phyloP scores from a whole-genome alignment of 495 filamentous ascomycete genomes.

The Umbilicaria muhlenbergii region DNA sequence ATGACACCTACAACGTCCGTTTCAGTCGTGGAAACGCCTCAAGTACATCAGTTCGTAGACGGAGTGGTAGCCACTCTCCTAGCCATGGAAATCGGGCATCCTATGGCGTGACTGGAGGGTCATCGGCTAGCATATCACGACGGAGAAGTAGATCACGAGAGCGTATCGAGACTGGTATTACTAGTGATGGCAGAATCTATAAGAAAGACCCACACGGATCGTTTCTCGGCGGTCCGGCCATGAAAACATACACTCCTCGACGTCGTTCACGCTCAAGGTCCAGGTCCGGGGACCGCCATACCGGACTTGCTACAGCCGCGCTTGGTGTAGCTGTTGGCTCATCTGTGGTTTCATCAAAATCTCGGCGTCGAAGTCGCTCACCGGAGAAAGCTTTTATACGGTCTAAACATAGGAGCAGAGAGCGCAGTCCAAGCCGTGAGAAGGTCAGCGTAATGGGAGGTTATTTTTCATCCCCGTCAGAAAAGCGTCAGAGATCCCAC shows the following conservation, averaged over 20 bases:
- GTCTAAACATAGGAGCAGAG: slow-evolving; percentile 9
- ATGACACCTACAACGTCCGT: slow-evolving; percentile 42
- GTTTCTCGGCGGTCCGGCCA: slow-evolving; percentile 1
- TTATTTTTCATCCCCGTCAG: slow-evolving; percentile 35
- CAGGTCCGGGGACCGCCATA: slow-evolving; percentile 23
- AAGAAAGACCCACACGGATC: slow-evolving; percentile 4
- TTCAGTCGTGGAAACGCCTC: slow-evolving; percentile 26
- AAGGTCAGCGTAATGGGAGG: slow-evolving; percentile 6
- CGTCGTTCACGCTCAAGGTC: slow-evolving; percentile 27
- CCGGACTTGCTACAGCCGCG: slow-evolving; percentile 24
- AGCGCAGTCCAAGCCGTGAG: neutral
- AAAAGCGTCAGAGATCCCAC: slow-evolving; percentile 27
- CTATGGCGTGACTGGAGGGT: slow-evolving; percentile 23
- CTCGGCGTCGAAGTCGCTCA: slow-evolving; percentile 17
- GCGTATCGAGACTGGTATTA: slow-evolving; percentile 15
- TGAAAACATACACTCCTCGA: slow-evolving; percentile 1
- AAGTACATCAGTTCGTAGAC: slow-evolving; percentile 20
- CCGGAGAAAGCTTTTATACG: slow-evolving; percentile 10
- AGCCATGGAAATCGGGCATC: slow-evolving; percentile 30
- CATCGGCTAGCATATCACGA: slow-evolving; percentile 4
- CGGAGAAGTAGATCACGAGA: slow-evolving; percentile 21
- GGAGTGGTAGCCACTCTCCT: slow-evolving; percentile 19
- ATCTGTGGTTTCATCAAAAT: slow-evolving; percentile 20
- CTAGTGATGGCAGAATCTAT: slow-evolving; percentile 12
- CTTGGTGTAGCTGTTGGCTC: slow-evolving; percentile 33